Base-by-base conservation (phyloP, 139 green algal genomes). In the Ettlia oleoabundans region DNA sequence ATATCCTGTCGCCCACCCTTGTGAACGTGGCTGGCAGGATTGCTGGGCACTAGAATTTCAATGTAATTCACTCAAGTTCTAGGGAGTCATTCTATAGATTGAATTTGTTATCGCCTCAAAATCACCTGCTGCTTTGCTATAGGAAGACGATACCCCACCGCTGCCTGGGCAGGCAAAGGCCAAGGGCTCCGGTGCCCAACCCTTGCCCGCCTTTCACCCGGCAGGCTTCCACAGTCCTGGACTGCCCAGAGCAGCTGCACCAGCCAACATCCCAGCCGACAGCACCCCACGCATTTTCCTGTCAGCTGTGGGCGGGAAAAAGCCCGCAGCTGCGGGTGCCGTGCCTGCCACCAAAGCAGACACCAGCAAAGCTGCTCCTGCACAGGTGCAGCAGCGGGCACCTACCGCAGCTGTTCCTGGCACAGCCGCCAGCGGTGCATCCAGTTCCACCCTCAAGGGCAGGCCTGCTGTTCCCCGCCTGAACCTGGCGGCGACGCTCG, bases 231-330 rank as follows among this genome's bases (percentile, higher is more conserved):
- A 33, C 72, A 79, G 72, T 51, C 72, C 72, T 37, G 72, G 52
- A 9, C 70, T 66, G 70, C 47, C 47, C n/a, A n/a, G 15, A 10
- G n/a, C 47, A n/a, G 21, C 41, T 3, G 47, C 18, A 24, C 10
- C 32, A 47, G 51, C 15, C 24, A 13, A 8, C 30, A 41, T 41
- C 40, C 21, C 9, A n/a, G 26, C 67, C 1, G 42, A 58, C 35
- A 38, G 41, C 68, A 76, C 68, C 28, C 68, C 68, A 0, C 68
- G 68, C 68, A 24, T 76, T n/a, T 76, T 76, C n/a, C n/a, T n/a
- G n/a, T 15, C 47, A 58, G 47, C 47, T 58, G 15, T 58, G 47
- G 15, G 47, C 13, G 13, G 15, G 10, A 15, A 10, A 58, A 58
- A 10, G 15, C 47, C 15, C 15, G 47, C 47, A 15, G 47, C 47